These are phyloP conservation scores for Liquidambar formosana DNA, from an alignment of 164 flowering plant species.

Conservation along the genomic window DNA sequence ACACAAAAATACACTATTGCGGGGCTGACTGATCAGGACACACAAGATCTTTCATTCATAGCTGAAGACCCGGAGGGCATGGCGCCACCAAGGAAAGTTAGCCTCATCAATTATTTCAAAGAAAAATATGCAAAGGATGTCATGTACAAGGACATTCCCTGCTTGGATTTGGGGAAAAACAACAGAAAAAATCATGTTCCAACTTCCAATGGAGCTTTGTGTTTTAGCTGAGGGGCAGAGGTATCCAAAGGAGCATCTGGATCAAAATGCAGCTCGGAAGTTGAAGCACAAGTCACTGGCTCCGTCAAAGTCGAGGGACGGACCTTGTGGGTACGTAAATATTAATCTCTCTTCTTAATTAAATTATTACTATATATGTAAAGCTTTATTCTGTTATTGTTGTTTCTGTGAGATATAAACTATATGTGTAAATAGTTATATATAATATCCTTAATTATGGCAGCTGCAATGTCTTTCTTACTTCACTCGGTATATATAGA, in stretches of 20 bases:
- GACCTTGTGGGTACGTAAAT: conserved; percentile 68
- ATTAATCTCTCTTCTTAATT: neutral
- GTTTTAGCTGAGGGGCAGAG: conserved; percentile 67
- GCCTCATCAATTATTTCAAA: conserved; percentile 47
- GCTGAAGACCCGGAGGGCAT: conserved; percentile 34
- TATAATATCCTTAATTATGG: too few species aligned
- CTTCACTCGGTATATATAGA: too few species aligned
- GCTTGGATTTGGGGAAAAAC: conserved; percentile 59
- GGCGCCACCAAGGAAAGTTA: conserved; percentile 20
- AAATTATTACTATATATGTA: neutral
- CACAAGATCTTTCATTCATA: conserved; percentile 25
- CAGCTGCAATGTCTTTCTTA: too few species aligned
- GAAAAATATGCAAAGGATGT: conserved; percentile 46
- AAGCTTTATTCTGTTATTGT: neutral
- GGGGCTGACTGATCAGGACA: conserved; percentile 35
- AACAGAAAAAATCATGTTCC: conserved; percentile 48
- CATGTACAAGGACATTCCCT: conserved; percentile 46
- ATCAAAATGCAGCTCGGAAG: conserved; percentile 12
- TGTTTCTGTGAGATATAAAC: neutral
- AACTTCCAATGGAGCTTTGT: conserved; percentile 88
- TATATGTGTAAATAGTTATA: neutral
- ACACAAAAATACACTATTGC: conserved; percentile 50
- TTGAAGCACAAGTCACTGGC: conserved; percentile 40
- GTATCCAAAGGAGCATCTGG: conserved; percentile 54
- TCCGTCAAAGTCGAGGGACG: conserved; percentile 36